Evolutionary conservation across 148 eudicot species (phyloP).

Genomic region (Rhododendron williamsianum): DNA sequence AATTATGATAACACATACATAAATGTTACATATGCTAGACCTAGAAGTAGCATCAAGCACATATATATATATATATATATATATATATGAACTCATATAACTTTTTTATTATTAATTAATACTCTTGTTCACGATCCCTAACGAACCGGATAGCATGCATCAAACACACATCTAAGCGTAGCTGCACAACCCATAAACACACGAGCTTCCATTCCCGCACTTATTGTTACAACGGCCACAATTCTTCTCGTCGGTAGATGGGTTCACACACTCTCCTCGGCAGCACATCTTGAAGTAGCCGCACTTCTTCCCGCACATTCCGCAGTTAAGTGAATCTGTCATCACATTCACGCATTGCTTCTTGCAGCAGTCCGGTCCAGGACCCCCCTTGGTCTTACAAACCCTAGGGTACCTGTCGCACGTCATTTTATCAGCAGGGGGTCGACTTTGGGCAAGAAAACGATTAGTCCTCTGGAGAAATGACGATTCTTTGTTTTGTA

Average conservation of each 20-base stretch:
- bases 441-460: not conserved
- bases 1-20: too few species aligned
- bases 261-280: conserved; percentile 50
- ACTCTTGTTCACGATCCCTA: too few species aligned
- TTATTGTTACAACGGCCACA: conserved; percentile 57
- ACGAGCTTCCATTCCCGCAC: conserved; percentile 42
- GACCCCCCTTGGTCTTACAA: conserved; percentile 42
- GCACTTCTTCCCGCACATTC: conserved; percentile 59
- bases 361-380: conserved; percentile 55
- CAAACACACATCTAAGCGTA: conserved; percentile 27
- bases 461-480: not conserved
- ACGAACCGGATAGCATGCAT: not conserved
- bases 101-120: too few species aligned
- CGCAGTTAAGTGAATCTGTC: conserved; percentile 49
- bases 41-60: too few species aligned
- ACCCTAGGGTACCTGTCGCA: conserved; percentile 49
- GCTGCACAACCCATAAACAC: conserved; percentile 61
- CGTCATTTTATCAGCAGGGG: conserved; percentile 6
- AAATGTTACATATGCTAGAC: too few species aligned
- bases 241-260: conserved; percentile 30
- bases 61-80: too few species aligned
- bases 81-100: too few species aligned
- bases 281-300: conserved; percentile 51
- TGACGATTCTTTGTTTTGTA: not conserved
- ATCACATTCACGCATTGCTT: conserved; percentile 56